Conservation (phyloP, 768 basidiomycete genomes). For the Mrakia blollopis region DNA sequence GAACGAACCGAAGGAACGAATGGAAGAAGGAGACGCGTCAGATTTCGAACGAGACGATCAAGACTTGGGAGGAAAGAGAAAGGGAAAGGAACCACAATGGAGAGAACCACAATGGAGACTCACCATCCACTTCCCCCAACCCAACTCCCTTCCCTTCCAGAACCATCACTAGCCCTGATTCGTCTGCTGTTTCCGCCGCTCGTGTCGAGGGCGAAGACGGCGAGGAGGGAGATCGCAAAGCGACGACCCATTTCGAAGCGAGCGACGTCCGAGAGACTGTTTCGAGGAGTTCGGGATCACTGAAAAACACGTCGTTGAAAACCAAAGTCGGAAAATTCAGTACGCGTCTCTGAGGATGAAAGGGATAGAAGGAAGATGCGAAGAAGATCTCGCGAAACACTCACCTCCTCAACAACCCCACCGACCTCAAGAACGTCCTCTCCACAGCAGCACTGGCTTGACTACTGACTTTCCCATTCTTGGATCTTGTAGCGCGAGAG, state of each 20-base stretch:
- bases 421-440: neutral
- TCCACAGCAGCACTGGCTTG: neutral
- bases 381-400: neutral
- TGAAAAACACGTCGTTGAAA: neutral
- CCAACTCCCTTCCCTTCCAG: slow-evolving; percentile 7
- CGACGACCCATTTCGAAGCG: neutral
- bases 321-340: too few relatives aligned
- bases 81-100: neutral
- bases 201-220: neutral
- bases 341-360: too few relatives aligned
- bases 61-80: neutral
- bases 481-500: neutral
- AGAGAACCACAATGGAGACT: too few relatives aligned
- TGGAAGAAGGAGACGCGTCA: too few relatives aligned
- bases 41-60: neutral
- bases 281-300: neutral
- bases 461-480: too few relatives aligned
- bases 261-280: slow-evolving; percentile 4
- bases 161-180: neutral
- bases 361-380: too few relatives aligned
- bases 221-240: neutral
- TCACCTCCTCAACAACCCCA: neutral
- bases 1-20: too few relatives aligned
- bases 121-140: slow-evolving; percentile 11
- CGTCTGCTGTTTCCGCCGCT: neutral